Base-by-base conservation (phyloP, 257 asterid species). In the Salvia rosmarinus region DNA sequence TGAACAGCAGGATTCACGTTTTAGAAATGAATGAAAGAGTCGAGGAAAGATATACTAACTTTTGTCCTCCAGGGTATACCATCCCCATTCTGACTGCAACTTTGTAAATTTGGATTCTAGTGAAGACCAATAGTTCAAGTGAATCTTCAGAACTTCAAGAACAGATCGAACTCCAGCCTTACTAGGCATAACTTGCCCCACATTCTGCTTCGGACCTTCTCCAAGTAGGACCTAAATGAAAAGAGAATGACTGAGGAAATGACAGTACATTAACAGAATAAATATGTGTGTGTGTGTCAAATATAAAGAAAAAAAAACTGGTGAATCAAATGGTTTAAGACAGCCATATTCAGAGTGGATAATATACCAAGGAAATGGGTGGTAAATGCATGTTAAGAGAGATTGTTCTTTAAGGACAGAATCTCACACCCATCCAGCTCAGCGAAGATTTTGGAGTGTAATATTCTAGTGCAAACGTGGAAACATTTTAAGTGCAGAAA, bases 151-250 rank as follows among this genome's bases (percentile, higher is more conserved):
- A 57, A 94, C 99, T 62, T 91, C 96, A 46, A 82, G 75, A 76
- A 89, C 82, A 44, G 95, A 84, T 67, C 82, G 90, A 74, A 91
- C 50, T 61, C 97, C 97, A 70, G 92, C 76, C 74, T 69, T 88
- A 50, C 95, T 84, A 63, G 99, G 99, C 25, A 80, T 56, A 69
- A 79, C 50, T 47, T 74, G 72, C 40, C 82, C 95, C 75, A 70
- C 23, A 61, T 84, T 70, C 63, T 70, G 75, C 72, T 57, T 69
- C 13, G 85, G 79, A 79, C 64, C 73, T 80, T 89, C 99, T 78
- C 99, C 96, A 70, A 94, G 89, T 81, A 94, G 82, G 72, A 91
- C 96, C 99, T 94, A 83, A 70, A 81, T 60, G 69, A 68, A 70
- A 75, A 77, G 63, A 66, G 62, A 77, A 67, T 21, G 63, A 67